Evolutionary conservation across 768 basidiomycete species (phyloP), one percentile per base, ranked within the genome.

Genomic region (Suillus placidus): DNA sequence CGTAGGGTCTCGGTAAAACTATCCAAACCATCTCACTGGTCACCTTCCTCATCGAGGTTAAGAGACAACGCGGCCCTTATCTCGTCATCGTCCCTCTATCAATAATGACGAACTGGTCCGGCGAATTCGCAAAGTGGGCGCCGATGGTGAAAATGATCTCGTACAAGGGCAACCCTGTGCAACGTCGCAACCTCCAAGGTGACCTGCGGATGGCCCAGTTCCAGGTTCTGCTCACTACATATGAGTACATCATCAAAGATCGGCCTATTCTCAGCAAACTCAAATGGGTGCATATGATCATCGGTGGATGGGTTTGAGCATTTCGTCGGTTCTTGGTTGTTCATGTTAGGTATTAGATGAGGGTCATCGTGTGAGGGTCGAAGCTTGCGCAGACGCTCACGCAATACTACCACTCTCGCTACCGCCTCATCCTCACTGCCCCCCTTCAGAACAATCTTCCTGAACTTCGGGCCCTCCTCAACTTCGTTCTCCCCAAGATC

Each of bases 201-300:
- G 92, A 95, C 42, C 79, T 98, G 64, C 87, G 94, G 42, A 78
- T 86, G 61, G 88, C 88, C 51, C 87, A 93, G 69, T 97, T 96
- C 84, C 94, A 97, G 72, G 95, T 97, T 30, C 78, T 97, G 62
- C 78, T 98, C 62, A 98, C 96, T 16, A 98, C 95, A 0, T 98
- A 97, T 74, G 95, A 97, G 74, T 98, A 97, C 73, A 95, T 98
- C 77, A 97, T 97, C 84, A 95, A 95, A 80, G 96, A 98, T 77
- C 89, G 94, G n/a, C 92, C 93, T 2, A 77, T 91, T 65, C 82
- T 98, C 38, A 88, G 90, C 78, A 95, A 95, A 80, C 86, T 95
- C 71, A 95, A 94, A 74, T 98, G 95, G 95, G 79, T 96, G 9
- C 96, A 98, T 75, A 97, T 96, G 94, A 97, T 98, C 76, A 95